These are phyloP conservation scores for Boletus pseudo-olivaceus DNA, from an alignment of 768 basidiomycete species.

Conservation along the genomic window DNA sequence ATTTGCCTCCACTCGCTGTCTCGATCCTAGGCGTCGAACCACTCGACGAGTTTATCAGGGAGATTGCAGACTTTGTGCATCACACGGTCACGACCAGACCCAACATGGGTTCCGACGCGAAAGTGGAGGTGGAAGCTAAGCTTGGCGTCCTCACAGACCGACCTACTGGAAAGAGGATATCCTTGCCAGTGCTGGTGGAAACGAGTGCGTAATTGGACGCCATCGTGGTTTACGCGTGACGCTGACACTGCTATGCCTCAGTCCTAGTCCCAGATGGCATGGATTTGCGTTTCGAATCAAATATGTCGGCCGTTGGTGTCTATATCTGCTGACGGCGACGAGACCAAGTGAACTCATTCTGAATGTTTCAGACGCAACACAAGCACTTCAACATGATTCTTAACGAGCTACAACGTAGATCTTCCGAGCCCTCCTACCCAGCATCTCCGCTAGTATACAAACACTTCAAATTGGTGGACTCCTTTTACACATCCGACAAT, in stretches of 20 bases:
- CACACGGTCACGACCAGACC: conserved; percentile 61
- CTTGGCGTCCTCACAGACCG: conserved; percentile 72
- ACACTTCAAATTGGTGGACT: conserved; percentile 77
- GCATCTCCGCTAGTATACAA: conserved; percentile 64
- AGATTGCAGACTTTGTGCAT: conserved; percentile 86
- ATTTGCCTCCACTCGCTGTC: conserved; percentile 62
- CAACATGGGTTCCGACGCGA: conserved; percentile 43
- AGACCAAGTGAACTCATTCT: conserved; percentile 10
- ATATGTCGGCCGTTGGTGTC: conserved; percentile 79
- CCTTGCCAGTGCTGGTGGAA: conserved; percentile 74
- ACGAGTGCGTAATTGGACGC: conserved; percentile 57
- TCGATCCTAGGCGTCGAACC: conserved; percentile 89
- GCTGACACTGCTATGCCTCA: conserved; percentile 30
- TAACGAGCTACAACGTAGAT: conserved; percentile 70
- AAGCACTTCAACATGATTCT: conserved; percentile 81
- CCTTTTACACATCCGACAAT: conserved; percentile 57
- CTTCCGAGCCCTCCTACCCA: conserved; percentile 48
- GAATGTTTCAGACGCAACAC: conserved; percentile 67
- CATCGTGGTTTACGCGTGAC: neutral
- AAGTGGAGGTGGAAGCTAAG: conserved; percentile 89
- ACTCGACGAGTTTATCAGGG: conserved; percentile 88
- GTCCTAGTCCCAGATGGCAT: conserved; percentile 62
- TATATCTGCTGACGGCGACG: conserved; percentile 1
- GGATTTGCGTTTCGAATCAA: conserved; percentile 81
- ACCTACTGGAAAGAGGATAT: conserved; percentile 51